Conservation (phyloP, 192 early-diverging fungal genomes). For the Powellomyces hirtus region DNA sequence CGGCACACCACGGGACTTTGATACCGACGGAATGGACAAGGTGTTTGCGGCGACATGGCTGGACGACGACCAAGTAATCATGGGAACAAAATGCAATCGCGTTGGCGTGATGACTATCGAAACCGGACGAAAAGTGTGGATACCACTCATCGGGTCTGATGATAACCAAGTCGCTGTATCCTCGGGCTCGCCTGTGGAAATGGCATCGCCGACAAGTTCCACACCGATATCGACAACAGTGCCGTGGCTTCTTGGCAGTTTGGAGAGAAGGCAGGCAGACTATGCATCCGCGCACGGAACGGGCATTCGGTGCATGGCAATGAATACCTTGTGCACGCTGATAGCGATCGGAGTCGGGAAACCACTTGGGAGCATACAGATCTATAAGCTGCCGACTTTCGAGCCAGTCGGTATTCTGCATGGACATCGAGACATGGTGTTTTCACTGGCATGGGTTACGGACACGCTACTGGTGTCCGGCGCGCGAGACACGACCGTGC, state of each 20-base stretch:
- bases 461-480: constrained; percentile 62
- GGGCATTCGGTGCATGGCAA: constrained; percentile 60
- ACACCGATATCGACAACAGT: neutral
- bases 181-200: neutral
- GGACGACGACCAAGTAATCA: constrained; percentile 43
- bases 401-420: constrained; percentile 54
- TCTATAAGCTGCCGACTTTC: constrained; percentile 62
- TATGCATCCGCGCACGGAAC: neutral
- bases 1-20: neutral
- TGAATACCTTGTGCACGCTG: constrained; percentile 63
- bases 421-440: constrained; percentile 67
- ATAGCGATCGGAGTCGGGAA: constrained; percentile 62
- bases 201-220: neutral
- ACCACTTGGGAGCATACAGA: constrained; percentile 55
- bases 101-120: constrained; percentile 36
- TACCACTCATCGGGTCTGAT: constrained; percentile 1
- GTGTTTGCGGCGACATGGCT: constrained; percentile 60
- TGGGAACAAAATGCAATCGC: constrained; percentile 66
- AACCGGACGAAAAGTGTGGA: constrained; percentile 32
- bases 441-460: constrained; percentile 58
- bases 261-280: neutral
- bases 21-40: constrained; percentile 45
- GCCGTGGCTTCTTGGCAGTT: no score
- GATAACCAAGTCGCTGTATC: neutral
- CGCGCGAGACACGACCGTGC: constrained; percentile 38